Base-by-base conservation (phyloP, 257 asterid genomes). In the Hygrophila difformis region DNA sequence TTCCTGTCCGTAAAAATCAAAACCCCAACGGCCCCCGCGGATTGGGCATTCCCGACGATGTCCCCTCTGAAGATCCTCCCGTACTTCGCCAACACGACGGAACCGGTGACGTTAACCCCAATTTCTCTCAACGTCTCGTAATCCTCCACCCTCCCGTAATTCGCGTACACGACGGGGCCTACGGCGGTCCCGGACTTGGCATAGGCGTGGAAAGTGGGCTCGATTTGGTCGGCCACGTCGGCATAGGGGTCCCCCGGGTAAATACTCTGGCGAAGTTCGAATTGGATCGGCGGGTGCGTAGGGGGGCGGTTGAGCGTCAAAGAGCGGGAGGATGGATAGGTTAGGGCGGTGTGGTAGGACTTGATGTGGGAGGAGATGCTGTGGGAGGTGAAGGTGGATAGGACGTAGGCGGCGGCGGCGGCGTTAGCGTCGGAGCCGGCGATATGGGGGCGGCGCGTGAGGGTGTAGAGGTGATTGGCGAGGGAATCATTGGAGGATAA, bases 361-460 rank as follows among this genome's bases (percentile, higher is more conserved):
- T 66, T 44, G 26, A 75, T 18, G 29, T 64, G 91, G 0, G 97
- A 45, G 14, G 20, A 49, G 12, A 83, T 36, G 62, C 49, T 45
- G 73, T 43, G 67, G 69, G 91, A 75, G 56, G 73, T 20, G 39
- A 87, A 73, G 13, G 75, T 73, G 61, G 85, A 77, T 14, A 75
- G 65, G 22, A 87, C 94, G 66, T 83, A 83, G 28, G 59, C 62
- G 24, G 94, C 93, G 15, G 93, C 93, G 38, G 69, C 82, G 6
- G 79, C 77, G 68, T 87, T 87, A 57, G 97, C 93, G 37, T 73
- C 47, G 22, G 91, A 64, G 39, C 94, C 94, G 40, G 94, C 87
- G 43, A 75, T 66, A 57, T 87, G 97, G 20, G 97, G 94, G 50
- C 87, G 79, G 17, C 62, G 73, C 5, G 94, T 83, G 45, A 87